Base-by-base conservation (phyloP, 371 early-diverging fungal species). In the Rhizopus stolonifer region DNA sequence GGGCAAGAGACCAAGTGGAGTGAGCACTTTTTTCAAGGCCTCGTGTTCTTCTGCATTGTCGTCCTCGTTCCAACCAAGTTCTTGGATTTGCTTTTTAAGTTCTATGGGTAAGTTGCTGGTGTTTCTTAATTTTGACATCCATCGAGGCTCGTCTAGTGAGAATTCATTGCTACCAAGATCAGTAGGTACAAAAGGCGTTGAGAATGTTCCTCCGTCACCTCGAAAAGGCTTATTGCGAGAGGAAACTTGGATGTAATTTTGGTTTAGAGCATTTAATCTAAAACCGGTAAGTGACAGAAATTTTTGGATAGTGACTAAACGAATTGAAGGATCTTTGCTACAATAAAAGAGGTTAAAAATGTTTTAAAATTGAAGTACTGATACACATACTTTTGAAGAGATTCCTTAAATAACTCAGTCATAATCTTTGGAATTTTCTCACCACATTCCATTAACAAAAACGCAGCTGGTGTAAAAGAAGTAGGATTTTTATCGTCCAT, bases 41-140 rank as follows among this genome's bases (percentile, higher is more conserved):
- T 80, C 80, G 24, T 80, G 71, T 19, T 83, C 81, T 47, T 74
- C 75, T 0, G 69, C 70, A 40, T 79, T 64, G 26, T 79, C 82
- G 34, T 80, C 79, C 22, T 81, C 81, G 15, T 80, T 82, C 84
- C 85, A 86, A 0, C 83, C 81, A 0, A 85, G 56, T 25, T 79
- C 81, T 51, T 82, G 81, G 19, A 86, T 82, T 22, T 76, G 83
- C 14, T 69, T 69, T 18, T 82, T 79, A 11, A 86, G 69, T 49
- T 84, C 87, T 17, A 75, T 66, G 1, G 82, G 77, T 22, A 82
- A 80, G 32, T 80, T 79, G 48, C 80, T 77, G 0, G 75, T 72
- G 52, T 67, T 71, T 47, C 79, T 82, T 15, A 84, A 54, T 46
- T 84, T 80, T 9, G 75, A 67, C 66, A 80, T 72, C 80, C 82